Evolutionary conservation across 306 rosid genomes (phyloP), one percentile per base, ranked within the genome.

Genomic region (Acmispon strigosus): DNA sequence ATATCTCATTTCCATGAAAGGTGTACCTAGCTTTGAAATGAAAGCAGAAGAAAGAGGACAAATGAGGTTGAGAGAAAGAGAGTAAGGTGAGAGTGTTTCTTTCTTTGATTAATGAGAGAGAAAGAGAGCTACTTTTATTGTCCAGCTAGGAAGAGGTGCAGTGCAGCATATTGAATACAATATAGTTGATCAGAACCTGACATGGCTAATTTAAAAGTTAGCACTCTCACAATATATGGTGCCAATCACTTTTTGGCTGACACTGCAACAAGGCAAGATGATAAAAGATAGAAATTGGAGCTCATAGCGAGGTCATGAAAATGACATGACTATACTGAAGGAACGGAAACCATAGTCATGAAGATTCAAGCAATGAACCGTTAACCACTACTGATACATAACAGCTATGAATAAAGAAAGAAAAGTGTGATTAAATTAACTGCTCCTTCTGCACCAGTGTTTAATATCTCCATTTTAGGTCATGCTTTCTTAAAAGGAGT

Each of bases 281-380:
- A 89, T 82, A 83, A 87, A 87, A 87, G 90, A 85, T 70, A 45
- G 86, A 86, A 84, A 86, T 78, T 61, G 77, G 56, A 62, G n/a
- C n/a, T n/a, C n/a, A n/a, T n/a, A n/a, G n/a, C n/a, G 58, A 78
- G 68, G 9, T 29, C 18, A 10, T 59, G 98, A 94, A 82, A 91
- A 84, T 9, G 99, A 91, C 98, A 1, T 81, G 96, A 94, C 96
- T 74, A n/a, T n/a, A n/a, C n/a, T n/a, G n/a, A n/a, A n/a, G 76
- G 91, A 86, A 80, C 92, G 79, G 73, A 88, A 83, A 84, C 88
- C 96, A 87, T 87, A 88, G 86, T 77, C 75, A 75, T 55, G 39
- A 42, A 42, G 50, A 47, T 27, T 56, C 62, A 43, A 66, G 79
- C 82, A n/a, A n/a, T n/a, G n/a, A n/a, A 78, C 81, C 87, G 76